Conservation (phyloP, 1,284 basidiomycete species). For the Neotropicomus parvogracilis region DNA sequence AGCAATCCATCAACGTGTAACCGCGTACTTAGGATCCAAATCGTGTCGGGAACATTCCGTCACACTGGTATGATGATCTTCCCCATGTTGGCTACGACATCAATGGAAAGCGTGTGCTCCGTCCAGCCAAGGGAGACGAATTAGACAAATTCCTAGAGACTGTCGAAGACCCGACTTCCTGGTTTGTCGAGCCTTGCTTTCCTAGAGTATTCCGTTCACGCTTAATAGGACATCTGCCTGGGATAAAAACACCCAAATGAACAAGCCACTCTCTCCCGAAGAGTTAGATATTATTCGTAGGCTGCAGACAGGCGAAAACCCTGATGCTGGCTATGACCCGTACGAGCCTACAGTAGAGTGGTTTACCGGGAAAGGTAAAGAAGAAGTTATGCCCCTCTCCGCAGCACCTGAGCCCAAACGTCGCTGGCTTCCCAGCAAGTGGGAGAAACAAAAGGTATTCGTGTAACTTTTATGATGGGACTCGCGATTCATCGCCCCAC, state of each 20-base stretch:
- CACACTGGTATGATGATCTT: slow-evolving; percentile 99
- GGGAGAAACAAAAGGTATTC: slow-evolving; percentile 96
- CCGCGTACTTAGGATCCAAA: slow-evolving; percentile 71
- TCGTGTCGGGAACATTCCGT: slow-evolving; percentile 91
- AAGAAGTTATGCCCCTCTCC: slow-evolving; percentile 90
- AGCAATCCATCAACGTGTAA: slow-evolving; percentile 9
- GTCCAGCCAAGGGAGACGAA: slow-evolving; percentile 94
- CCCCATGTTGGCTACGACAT: slow-evolving; percentile 99
- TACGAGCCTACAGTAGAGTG: slow-evolving; percentile 94
- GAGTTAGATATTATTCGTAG: slow-evolving; percentile 95
- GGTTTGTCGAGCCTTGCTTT: slow-evolving; percentile 48
- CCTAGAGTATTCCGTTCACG: slow-evolving; percentile 7
- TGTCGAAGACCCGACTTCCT: slow-evolving; percentile 88
- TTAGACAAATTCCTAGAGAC: slow-evolving; percentile 96
- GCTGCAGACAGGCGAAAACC: slow-evolving; percentile 87
- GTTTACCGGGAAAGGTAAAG: slow-evolving; percentile 96
- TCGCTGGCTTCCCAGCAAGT: slow-evolving; percentile 96
- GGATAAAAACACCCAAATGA: slow-evolving; percentile 84
- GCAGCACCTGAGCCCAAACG: slow-evolving; percentile 94
- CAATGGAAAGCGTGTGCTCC: slow-evolving; percentile 90
- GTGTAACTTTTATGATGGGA: not conserved
- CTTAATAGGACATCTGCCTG: slow-evolving; percentile 80
- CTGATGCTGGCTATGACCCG: slow-evolving; percentile 85
- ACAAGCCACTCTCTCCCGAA: slow-evolving; percentile 85
- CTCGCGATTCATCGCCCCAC: slow-evolving; percentile 12